A percentile compares a stretch with the other conserved stretches of the same genome.
These are phyloP conservation scores for Chenopodium berlandieri DNA, from an alignment of 148 eudicot genomes.

Conservation along the genomic window DNA sequence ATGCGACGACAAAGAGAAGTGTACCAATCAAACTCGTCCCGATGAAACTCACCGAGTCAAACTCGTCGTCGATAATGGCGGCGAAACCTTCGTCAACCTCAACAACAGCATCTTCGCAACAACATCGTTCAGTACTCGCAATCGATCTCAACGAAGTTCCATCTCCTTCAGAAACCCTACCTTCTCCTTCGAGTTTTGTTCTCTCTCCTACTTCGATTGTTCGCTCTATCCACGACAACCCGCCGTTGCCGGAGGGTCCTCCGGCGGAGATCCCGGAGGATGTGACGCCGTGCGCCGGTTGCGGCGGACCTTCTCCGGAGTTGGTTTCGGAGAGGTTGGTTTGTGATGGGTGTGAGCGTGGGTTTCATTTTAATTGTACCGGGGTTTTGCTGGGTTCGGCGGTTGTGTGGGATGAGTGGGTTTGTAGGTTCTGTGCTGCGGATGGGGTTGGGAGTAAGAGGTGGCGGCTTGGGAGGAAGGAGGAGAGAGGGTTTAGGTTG, in stretches of 20 bases:
- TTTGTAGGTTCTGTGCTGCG: conserved; percentile 28
- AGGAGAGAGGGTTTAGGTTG: conserved; percentile 25
- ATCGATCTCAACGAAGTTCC: conserved; percentile 60
- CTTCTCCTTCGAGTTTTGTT: conserved; percentile 19
- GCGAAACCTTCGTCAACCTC: conserved; percentile 6
- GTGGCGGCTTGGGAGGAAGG: conserved; percentile 46
- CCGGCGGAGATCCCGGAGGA: conserved; percentile 44
- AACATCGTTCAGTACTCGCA: conserved; percentile 21
- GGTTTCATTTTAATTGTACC: conserved; percentile 44
- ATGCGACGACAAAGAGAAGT: neutral
- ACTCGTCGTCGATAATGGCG: conserved; percentile 7
- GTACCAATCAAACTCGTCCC: neutral
- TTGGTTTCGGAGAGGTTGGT: conserved; percentile 19
- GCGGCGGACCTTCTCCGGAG: conserved; percentile 15
- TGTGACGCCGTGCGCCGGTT: conserved; percentile 22
- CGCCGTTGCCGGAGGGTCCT: conserved; percentile 27
- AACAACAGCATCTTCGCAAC: neutral
- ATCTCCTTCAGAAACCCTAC: conserved; percentile 39
- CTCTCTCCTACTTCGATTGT: conserved; percentile 43
- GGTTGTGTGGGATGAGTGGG: conserved; percentile 39
- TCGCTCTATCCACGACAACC: conserved; percentile 39
- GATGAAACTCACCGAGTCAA: conserved; percentile 6
- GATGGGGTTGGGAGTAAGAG: conserved; percentile 30
- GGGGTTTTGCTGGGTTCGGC: conserved; percentile 19
- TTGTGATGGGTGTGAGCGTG: conserved; percentile 64